Evolutionary conservation across 2,329 filamentous ascomycete genomes (phyloP), one percentile per base, ranked within the genome.

Genomic region (Sporothrix brasiliensis): DNA sequence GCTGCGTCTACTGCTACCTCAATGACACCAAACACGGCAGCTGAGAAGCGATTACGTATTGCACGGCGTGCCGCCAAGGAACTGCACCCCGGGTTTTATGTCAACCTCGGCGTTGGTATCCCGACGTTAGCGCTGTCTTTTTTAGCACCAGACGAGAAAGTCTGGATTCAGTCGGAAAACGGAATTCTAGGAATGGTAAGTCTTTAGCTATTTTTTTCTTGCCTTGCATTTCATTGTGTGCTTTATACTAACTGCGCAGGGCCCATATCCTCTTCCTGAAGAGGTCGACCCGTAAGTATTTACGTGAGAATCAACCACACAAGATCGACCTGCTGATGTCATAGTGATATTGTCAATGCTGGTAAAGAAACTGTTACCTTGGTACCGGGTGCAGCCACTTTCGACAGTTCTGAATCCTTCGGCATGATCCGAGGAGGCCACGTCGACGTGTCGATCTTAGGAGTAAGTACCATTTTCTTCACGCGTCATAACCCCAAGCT

Each of bases 291-390:
- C 61, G 61, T 66, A n/a, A 50, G 61, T 34, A 11, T 30, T 14
- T 6, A 16, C 53, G 9, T 11, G 6, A 34, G 34, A 7, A 34
- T 9, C 34, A 34, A 34, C 7, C 24, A 34, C 14, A 56, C 5
- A 24, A 13, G 13, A 7, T 30, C 4, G 4, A 27, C 27, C 2
- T 66, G 24, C 44, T 50, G 5, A 34, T 4, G 3, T 6, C 21
- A 21, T 5, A 66, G 61, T 66, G 61, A 66, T 50, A 66, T 66
- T 21, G 61, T 66, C 14, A 66, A 66, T 93, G 92, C 92, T 0
- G 92, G 92, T 70, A 96, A 96, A 78, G 92, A 96, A 78, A 96
- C 92, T 0, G 91, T 94, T 0, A 95, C 92, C 0, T 84, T 95
- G 0, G 81, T 92, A 0, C 89, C 91, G 0, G 92, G 92, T 1